These are phyloP conservation scores for Pigoraptor vietnamica DNA, from an alignment of 78 protist species.

Conservation along the genomic window DNA sequence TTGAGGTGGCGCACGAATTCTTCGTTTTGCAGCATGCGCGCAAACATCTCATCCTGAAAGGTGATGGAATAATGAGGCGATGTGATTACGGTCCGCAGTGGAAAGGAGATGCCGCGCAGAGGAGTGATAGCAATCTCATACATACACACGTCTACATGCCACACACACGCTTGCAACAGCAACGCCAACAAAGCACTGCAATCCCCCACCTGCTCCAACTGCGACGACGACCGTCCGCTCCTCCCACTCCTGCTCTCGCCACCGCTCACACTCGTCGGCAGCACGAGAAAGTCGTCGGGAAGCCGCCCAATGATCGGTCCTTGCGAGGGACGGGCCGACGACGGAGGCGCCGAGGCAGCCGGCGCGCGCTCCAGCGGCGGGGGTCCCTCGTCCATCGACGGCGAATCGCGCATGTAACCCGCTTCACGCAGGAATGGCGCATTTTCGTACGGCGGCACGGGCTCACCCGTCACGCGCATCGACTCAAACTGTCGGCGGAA, in stretches of 20 bases:
- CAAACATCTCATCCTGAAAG: background rate
- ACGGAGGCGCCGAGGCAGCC: background rate
- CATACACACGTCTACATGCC: background rate
- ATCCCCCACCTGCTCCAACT: background rate
- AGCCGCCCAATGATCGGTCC: background rate
- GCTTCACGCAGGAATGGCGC: background rate
- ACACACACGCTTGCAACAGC: background rate
- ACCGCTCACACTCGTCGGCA: background rate
- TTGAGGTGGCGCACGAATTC: background rate
- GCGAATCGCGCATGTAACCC: background rate
- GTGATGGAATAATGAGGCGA: too few relatives aligned
- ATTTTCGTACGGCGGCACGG: too few relatives aligned
- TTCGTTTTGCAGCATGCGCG: background rate
- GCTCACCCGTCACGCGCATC: background rate
- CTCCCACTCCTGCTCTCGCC: background rate
- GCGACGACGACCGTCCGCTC: background rate
- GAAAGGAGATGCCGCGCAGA: too few relatives aligned
- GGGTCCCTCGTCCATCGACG: background rate
- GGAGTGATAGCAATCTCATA: too few relatives aligned
- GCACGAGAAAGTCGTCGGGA: background rate
- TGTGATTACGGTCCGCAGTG: too few relatives aligned
- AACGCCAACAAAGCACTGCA: background rate
- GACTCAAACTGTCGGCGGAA: background rate
- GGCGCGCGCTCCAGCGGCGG: background rate
- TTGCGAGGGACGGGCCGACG: background rate